Evolutionary conservation across 495 filamentous ascomycete species (phyloP), one percentile per base, ranked within the genome.

Genomic region (Thozetella sp.): DNA sequence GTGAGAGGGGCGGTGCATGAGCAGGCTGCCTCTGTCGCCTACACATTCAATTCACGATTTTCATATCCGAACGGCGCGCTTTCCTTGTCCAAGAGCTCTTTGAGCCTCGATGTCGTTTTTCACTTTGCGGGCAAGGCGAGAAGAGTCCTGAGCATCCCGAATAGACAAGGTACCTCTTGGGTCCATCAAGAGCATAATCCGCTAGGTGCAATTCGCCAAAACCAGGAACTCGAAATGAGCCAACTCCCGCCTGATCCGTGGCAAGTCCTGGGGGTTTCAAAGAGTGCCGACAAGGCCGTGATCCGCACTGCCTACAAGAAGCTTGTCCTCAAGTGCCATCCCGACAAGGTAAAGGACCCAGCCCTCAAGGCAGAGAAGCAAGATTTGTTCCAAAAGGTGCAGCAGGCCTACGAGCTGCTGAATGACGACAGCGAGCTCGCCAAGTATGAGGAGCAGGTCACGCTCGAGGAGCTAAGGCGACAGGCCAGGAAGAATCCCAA

Each of bases 371-470:
- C 73, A 22, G 76, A 83, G 61, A 95, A 93, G 69, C 83, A 87
- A 58, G 87, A 91, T 57, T 86, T 96, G 75, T 99, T 97, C 71
- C 92, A 97, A 74, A 88, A 88, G 72, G 92, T 98, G 30, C 94
- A 97, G 72, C 84, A 93, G 63, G 92, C 95, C 51, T 99, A 96
- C 71, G 95, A 98, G 74, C 78, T 96, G 15, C 84, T 99, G 48
- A 92, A 86, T 67, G 90, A 97, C 69, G 89, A 93, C 25, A 78
- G 75, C 2, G 84, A 85, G 58, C 82, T 91, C 61, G 65, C 77
- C 53, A 86, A 85, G 57, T 96, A 97, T 73, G 93, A 99, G 72
- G 86, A 90, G 27, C 83, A 88, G 68, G 81, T 89, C 37, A 84
- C 79, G 66, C 73, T 94, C 45, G 70, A 75, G 51, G 82, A 90